Base-by-base conservation (phyloP, 2,329 filamentous ascomycete species). In the Coniochaeta sp. region DNA sequence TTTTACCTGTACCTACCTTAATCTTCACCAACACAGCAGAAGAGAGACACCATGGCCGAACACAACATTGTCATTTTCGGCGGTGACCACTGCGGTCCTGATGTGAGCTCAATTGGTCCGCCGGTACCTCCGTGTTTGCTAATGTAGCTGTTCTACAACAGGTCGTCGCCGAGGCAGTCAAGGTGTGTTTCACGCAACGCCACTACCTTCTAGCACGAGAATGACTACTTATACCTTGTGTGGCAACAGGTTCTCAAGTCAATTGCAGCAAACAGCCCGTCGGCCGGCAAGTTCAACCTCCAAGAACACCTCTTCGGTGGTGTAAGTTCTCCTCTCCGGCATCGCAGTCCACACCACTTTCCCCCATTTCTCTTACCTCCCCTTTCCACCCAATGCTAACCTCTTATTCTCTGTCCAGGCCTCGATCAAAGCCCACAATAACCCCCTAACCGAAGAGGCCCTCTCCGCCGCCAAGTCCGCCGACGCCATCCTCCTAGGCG, bases 281-380 rank as follows among this genome's bases (percentile, higher is more conserved):
- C 84, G 58, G 78, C 87, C 51, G 77, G 74, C 67, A 86, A 86
- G 63, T 96, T 97, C 75, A 90, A 94, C 67, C 86, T 96, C 62
- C 82, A 96, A 66, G 83, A 96, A 52, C 90, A 96, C 67, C 78
- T 95, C 52, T 81, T 99, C 53, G 91, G 94, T 63, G 92, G 94
- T 64, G 92, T 95, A 82, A 75, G 89, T 81, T 55, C 46, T 53
- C 28, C 30, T 22, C 42, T 47, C 42, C 42, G 42, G 27, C 42
- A 47, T 31, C 42, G 42, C 42, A 47, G 58, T 58, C 30, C 56
- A 58, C 32, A 30, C 26, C 31, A 40, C 40, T 16, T 28, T n/a
- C n/a, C 26, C 35, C 50, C 47, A 14, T 48, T 26, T 50, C 18
- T n/a, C 33, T 14, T 46, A 12, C 32, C 22, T 35, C 20, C 32